phyloP scores from a whole-genome alignment of 495 filamentous ascomycete genomes.

The Thozetella sp. region DNA sequence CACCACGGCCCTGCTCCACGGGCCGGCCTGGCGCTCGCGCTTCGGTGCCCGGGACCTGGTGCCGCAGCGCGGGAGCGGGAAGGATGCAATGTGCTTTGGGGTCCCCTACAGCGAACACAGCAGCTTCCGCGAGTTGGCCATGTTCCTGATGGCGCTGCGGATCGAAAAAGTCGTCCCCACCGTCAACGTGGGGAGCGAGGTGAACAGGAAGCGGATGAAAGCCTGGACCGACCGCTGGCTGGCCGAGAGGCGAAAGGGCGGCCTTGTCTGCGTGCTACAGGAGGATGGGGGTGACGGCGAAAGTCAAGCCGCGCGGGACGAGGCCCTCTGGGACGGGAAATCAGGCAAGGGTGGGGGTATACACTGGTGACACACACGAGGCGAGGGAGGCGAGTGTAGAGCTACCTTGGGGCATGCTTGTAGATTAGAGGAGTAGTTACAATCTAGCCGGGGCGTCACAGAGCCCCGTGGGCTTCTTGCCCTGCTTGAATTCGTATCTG shows the following conservation, averaged over 20 bases:
- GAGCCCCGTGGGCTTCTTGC: too few relatives aligned
- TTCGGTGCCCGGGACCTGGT: constrained; percentile 68
- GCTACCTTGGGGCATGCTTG: too few relatives aligned
- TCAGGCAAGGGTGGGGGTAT: constrained; percentile 39
- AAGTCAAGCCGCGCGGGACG: constrained; percentile 16
- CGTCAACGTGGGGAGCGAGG: constrained; percentile 79
- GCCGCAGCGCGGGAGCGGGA: constrained; percentile 77
- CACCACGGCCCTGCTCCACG: constrained; percentile 66
- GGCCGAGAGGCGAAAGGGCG: constrained; percentile 79
- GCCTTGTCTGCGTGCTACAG: constrained; percentile 60
- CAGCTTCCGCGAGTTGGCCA: constrained; percentile 88
- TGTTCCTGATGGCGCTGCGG: constrained; percentile 86
- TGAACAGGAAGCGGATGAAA: constrained; percentile 78
- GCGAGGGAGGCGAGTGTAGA: too few relatives aligned
- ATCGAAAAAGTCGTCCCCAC: constrained; percentile 92
- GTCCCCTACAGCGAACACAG: constrained; percentile 97
- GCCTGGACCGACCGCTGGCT: constrained; percentile 88
- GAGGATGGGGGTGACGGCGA: constrained; percentile 25
- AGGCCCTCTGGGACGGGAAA: constrained; percentile 39
- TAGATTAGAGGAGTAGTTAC: too few relatives aligned
- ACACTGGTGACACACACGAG: constrained; percentile 43
- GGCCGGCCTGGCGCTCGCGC: constrained; percentile 68
- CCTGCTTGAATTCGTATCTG: too few relatives aligned
- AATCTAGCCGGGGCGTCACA: too few relatives aligned
- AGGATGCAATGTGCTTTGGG: constrained; percentile 78